Evolutionary conservation across 129 eudicot species (phyloP).

Genomic region (Dittrichia graveolens): DNA sequence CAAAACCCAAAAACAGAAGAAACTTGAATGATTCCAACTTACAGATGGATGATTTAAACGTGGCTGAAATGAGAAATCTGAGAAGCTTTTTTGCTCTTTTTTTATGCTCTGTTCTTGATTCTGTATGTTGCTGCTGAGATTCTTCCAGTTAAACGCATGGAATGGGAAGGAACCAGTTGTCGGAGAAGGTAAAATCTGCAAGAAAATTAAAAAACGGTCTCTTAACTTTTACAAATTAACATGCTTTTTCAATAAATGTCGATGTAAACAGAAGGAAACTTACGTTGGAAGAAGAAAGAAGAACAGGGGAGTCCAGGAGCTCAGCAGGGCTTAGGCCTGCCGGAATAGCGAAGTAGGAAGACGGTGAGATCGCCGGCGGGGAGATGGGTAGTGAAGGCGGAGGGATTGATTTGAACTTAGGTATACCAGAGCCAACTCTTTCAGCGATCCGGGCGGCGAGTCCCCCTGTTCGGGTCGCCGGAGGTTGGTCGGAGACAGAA

Average conservation of each 20-base stretch:
- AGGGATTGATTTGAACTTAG: conserved; percentile 81
- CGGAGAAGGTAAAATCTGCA: conserved; percentile 89
- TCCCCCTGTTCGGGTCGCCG: conserved; percentile 31
- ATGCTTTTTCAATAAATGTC: background rate
- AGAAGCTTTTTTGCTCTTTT: conserved; percentile 48
- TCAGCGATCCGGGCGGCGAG: conserved; percentile 61
- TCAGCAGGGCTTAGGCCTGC: conserved; percentile 81
- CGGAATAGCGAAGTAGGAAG: conserved; percentile 79
- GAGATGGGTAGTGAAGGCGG: conserved; percentile 84
- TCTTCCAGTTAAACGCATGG: conserved; percentile 68
- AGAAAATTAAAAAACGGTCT: background rate
- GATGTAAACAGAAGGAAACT: background rate
- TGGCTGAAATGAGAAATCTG: conserved; percentile 76
- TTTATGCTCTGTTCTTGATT: conserved; percentile 48
- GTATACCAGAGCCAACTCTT: conserved; percentile 63
- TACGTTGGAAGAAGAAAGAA: conserved; percentile 66
- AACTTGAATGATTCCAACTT: conserved; percentile 11
- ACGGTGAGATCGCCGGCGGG: conserved; percentile 67
- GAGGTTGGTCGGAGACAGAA: conserved; percentile 54
- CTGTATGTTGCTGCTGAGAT: conserved; percentile 24
- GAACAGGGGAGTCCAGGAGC: conserved; percentile 84
- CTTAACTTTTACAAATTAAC: background rate
- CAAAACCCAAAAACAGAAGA: background rate
- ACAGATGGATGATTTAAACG: conserved; percentile 36
- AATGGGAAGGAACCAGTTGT: conserved; percentile 79